Evolutionary conservation across 768 basidiomycete species (phyloP).

Genomic region (Russula vinacea): DNA sequence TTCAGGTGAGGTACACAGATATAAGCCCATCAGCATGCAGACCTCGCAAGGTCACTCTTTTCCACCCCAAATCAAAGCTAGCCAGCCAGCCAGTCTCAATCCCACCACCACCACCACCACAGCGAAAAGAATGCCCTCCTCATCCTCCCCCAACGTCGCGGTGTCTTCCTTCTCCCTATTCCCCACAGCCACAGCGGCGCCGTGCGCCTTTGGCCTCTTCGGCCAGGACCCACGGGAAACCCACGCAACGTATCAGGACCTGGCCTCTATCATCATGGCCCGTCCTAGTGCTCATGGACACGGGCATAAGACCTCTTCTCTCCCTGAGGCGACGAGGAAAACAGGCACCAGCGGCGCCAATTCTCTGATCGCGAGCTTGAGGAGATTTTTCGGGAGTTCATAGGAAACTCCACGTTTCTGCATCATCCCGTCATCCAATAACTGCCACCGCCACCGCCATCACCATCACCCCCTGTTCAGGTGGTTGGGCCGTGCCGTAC

Average conservation of each 20-base stretch:
- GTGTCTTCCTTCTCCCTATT: constrained; percentile 8
- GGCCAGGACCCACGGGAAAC: constrained; percentile 25
- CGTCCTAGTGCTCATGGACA: constrained; percentile 13
- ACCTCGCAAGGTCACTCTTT: neutral
- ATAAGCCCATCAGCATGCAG: constrained; percentile 5
- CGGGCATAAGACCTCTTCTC: neutral
- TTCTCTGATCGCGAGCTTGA: constrained; percentile 9
- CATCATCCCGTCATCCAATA: neutral
- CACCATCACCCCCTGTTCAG: neutral
- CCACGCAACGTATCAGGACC: constrained; percentile 18
- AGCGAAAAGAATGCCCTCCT: neutral
- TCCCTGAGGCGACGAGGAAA: neutral
- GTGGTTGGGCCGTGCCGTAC: neutral
- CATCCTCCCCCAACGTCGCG: constrained; percentile 7
- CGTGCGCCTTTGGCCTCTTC: constrained; percentile 25
- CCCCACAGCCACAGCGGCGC: constrained; percentile 20
- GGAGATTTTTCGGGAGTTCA: constrained; percentile 13
- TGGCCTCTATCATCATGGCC: constrained; percentile 1
- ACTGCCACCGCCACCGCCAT: neutral
- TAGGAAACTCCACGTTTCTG: neutral
- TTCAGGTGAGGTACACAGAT: neutral
- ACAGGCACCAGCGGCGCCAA: neutral
- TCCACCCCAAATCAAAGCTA: no score
- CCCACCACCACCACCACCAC: neutral
- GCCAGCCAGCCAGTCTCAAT: no score